phyloP scores from a whole-genome alignment of 768 basidiomycete species.

The Dentipellis fragilis region DNA sequence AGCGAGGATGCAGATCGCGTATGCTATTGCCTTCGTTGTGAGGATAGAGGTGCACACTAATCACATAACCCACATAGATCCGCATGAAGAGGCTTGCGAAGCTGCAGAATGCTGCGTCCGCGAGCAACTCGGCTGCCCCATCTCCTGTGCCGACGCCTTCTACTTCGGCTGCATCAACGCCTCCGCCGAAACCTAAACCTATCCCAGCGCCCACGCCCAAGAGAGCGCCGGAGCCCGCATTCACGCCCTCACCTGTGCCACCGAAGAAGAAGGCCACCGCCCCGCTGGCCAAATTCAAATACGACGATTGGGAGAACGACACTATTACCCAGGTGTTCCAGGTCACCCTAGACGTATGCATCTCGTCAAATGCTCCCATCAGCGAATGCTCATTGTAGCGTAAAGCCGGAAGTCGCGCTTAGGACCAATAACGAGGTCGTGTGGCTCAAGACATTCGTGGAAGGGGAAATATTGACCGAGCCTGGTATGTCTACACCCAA shows the following conservation, averaged over 20 bases:
- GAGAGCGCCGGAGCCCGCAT: constrained; percentile 20
- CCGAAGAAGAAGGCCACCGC: constrained; percentile 39
- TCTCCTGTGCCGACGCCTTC: constrained; percentile 28
- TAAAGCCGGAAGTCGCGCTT: constrained; percentile 12
- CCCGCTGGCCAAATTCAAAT: constrained; percentile 35
- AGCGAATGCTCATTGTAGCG: neutral
- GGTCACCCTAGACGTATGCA: constrained; percentile 69
- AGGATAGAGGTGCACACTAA: neutral
- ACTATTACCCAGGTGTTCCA: constrained; percentile 59
- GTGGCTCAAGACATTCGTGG: constrained; percentile 12
- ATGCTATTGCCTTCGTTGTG: constrained; percentile 9
- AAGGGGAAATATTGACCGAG: constrained; percentile 2
- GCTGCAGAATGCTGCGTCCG: constrained; percentile 41
- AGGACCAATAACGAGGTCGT: constrained; percentile 7
- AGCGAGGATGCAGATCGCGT: constrained; percentile 79
- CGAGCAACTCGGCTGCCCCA: constrained; percentile 19
- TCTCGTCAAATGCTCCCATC: neutral
- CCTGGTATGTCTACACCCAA: neutral
- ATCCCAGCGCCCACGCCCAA: constrained; percentile 15
- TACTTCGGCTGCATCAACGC: constrained; percentile 18
- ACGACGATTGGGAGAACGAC: constrained; percentile 64
- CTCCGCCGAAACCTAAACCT: constrained; percentile 24
- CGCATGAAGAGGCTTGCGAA: constrained; percentile 87
- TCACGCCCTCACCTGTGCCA: constrained; percentile 19
- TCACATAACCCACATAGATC: constrained; percentile 41